Percentiles rank a stretch among this genome's conserved stretches.
These are phyloP conservation scores for Myriosclerotinia scirpicola DNA, from an alignment of 2,329 filamentous ascomycete genomes.

Conservation along the genomic window DNA sequence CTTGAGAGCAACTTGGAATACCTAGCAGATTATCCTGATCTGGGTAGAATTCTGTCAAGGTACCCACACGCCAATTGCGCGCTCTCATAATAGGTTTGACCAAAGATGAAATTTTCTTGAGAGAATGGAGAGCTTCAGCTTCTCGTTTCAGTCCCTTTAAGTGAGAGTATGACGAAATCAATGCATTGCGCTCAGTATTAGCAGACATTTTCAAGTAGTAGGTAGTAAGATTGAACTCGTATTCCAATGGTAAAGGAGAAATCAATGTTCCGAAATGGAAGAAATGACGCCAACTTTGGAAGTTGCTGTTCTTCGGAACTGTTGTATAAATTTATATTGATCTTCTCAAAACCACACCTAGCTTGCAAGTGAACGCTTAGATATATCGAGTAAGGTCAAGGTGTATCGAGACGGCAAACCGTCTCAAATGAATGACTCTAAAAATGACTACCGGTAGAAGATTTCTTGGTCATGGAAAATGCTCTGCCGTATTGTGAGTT, in stretches of 20 bases:
- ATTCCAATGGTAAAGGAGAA: not conserved
- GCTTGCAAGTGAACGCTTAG: not conserved
- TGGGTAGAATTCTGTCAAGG: constrained; percentile 84
- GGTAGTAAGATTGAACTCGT: not conserved
- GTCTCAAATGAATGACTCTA: not conserved
- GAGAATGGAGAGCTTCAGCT: constrained; percentile 55
- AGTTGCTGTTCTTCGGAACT: too few relatives aligned
- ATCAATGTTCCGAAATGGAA: too few relatives aligned
- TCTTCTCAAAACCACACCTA: not conserved
- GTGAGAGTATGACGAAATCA: constrained; percentile 53
- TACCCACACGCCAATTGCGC: constrained; percentile 73
- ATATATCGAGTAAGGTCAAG: not conserved
- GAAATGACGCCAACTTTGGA: too few relatives aligned
- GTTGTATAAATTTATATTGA: not conserved
- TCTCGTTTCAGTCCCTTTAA: constrained; percentile 50
- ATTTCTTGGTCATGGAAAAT: not conserved
- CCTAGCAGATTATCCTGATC: constrained; percentile 71
- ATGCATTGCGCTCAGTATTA: constrained; percentile 44
- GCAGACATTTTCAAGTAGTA: not conserved
- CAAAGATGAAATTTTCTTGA: constrained; percentile 80
- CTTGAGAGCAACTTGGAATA: constrained; percentile 37
- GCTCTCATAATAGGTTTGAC: constrained; percentile 96
- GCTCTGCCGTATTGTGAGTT: not conserved
- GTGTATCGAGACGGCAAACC: too few relatives aligned
- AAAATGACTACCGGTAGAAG: not conserved